These are phyloP conservation scores for Phymatotrichopsis omnivora DNA, from an alignment of 2,329 filamentous ascomycete species.

Conservation along the genomic window DNA sequence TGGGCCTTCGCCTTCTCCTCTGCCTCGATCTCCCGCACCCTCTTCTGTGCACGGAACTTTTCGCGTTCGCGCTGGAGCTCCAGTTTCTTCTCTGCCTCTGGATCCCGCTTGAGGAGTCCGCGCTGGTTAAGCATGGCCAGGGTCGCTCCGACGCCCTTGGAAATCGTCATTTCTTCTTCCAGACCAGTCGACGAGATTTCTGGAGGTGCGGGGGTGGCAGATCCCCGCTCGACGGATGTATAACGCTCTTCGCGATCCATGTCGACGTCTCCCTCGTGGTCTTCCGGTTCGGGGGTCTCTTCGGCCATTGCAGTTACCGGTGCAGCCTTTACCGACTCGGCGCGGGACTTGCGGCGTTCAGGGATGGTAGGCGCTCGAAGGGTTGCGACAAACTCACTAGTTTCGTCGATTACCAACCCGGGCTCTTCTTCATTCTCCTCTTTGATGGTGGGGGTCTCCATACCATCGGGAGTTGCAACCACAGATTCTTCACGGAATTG, in stretches of 20 bases:
- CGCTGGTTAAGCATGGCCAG: constrained; percentile 75
- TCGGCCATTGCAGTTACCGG: constrained; percentile 21
- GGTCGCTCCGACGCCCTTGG: constrained; percentile 68
- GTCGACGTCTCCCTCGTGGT: constrained; percentile 43
- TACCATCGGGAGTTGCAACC: constrained; percentile 39
- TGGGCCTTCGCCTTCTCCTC: constrained; percentile 70
- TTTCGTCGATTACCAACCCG: constrained; percentile 89
- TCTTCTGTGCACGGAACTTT: constrained; percentile 69
- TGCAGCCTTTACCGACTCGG: neutral
- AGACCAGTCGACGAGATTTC: constrained; percentile 59
- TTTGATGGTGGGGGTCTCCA: constrained; percentile 40
- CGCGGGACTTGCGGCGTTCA: constrained; percentile 39
- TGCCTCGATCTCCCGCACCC: constrained; percentile 64
- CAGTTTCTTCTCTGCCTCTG: constrained; percentile 46
- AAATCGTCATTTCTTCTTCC: constrained; percentile 74
- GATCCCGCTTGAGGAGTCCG: constrained; percentile 59
- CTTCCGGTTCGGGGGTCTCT: constrained; percentile 38
- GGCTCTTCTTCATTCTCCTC: constrained; percentile 43
- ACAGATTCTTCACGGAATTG: constrained; percentile 57
- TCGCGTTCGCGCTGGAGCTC: constrained; percentile 59
- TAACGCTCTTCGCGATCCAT: constrained; percentile 46
- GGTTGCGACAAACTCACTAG: constrained; percentile 85
- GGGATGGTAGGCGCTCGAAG: constrained; percentile 56
- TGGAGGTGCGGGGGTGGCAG: constrained; percentile 37
- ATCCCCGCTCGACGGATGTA: constrained; percentile 41